A percentile compares a stretch with the other conserved stretches of the same genome.
Evolutionary conservation across 2,329 filamentous ascomycete species (phyloP).

Genomic region (Penicillium sp.): DNA sequence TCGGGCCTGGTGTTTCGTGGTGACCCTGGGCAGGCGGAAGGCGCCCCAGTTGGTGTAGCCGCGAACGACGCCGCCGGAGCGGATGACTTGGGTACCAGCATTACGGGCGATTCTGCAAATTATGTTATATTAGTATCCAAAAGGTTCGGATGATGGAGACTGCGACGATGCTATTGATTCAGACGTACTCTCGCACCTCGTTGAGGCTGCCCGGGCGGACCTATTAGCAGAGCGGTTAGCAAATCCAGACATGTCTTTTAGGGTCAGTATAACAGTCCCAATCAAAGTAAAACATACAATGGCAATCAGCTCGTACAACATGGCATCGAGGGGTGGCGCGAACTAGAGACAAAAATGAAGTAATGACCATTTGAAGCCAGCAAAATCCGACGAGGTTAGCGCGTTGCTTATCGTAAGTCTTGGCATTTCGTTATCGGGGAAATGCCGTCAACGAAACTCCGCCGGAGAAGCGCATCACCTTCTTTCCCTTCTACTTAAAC

Average conservation of each 20-base stretch:
- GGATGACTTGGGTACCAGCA: constrained; percentile 77
- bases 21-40: constrained; percentile 78
- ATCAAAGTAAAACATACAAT: constrained; percentile 63
- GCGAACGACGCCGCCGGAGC: constrained; percentile 81
- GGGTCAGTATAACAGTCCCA: not conserved
- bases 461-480: constrained; percentile 24
- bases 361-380: constrained; percentile 18
- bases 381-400: constrained; percentile 27
- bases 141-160: constrained; percentile 3
- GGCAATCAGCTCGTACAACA: constrained; percentile 98
- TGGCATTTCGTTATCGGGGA: constrained; percentile 28
- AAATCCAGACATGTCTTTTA: not conserved
- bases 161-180: constrained; percentile 11
- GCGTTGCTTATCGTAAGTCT: constrained; percentile 27
- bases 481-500: constrained; percentile 29
- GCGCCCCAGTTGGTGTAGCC: constrained; percentile 94
- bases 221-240: constrained; percentile 48
- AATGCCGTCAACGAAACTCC: constrained; percentile 18
- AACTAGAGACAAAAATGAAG: constrained; percentile 16
- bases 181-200: constrained; percentile 89
- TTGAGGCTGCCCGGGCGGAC: constrained; percentile 84
- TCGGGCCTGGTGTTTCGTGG: constrained; percentile 75
- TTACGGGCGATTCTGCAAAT: constrained; percentile 75
- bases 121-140: constrained; percentile 6
- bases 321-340: constrained; percentile 43